Evolutionary conservation across 1,284 basidiomycete species (phyloP), one percentile per base, ranked within the genome.

Genomic region (Moesziomyces sp.): DNA sequence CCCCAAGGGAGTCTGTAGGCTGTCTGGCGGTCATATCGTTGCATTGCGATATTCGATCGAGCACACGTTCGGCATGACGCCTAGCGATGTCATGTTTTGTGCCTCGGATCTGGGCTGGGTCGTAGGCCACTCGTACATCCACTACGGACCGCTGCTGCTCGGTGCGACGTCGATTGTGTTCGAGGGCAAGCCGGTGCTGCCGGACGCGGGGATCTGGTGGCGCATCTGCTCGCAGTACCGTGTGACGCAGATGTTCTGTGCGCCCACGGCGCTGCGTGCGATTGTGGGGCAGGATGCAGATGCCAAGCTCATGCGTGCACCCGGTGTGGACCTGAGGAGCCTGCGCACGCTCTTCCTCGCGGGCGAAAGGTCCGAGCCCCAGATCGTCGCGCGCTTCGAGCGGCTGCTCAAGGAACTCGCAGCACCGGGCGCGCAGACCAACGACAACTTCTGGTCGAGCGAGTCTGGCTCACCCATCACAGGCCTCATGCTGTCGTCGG

Each of bases 381-480:
- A 76, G 18, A 79, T 83, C 42, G 79, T 83, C 28, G 60, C 60
- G 10, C 40, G 30, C 18, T 83, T 80, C 53, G 74, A 72, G 35
- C 23, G 46, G 21, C 46, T 80, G 30, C 52, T 83, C 19, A 63
- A 64, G 40, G 67, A 83, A 53, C 21, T 81, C 14, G 80, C 62
- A 24, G 81, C 81, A 8, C 75, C 76, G 7, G 78, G 78, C 1
- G 73, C 79, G 0, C 64, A 76, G 52, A 78, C 78, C 23, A 81
- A 79, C 55, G 81, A 83, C 57, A 82, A 83, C 53, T 83, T 80
- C 44, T 83, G 81, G 80, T 76, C 70, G 10, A 79, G 71, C 50
- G 81, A 83, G 45, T 73, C 65, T 2, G 81, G 81, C 13, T 70
- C 60, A n/a, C 78, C 79, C 3, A 83, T 83, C 45, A 78, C 79